Base-by-base conservation (phyloP, 2,329 filamentous ascomycete species). In the Cryoendolithus antarcticus region DNA sequence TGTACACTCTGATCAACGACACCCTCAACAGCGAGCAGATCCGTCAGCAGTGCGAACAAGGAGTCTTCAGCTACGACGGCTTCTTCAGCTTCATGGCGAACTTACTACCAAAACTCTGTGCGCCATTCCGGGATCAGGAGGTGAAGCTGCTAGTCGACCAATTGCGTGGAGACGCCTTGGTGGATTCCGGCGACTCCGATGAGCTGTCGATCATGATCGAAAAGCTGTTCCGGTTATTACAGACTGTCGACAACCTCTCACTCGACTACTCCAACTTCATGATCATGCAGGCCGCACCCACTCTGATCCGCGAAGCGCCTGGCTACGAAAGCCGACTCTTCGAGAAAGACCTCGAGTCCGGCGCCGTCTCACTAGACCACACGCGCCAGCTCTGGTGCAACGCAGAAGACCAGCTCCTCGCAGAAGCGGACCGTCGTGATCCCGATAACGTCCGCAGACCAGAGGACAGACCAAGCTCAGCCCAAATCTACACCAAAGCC, bases 261-360 rank as follows among this genome's bases (percentile, higher is more conserved):
- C 76, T 85, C 42, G 84, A 91, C 52, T 86, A 88, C 53, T 80
- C 82, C 43, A 91, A 91, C 56, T 89, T 85, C 54, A 69, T 88
- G 50, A 65, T 91, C 36, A 76, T 78, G 57, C 72, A 80, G 21
- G 77, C 78, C 0, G 80, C 80, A 2, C 81, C 82, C 0, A 74
- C 75, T 4, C 69, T 91, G 38, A 75, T 86, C 39, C 74, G 80
- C 46, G 78, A 83, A 46, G 77, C 82, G 2, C 65, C 77, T 1
- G 70, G 76, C 10, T 89, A 89, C 56, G 84, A 91, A 54, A 71
- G 76, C n/a, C 78, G 78, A 47, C 69, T 71, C 30, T 91, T 91
- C 50, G 66, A 72, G 1, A 69, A 80, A 30, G 75, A 82, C 32
- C 53, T 86, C 21, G 72, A 76, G 43, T 62, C 66, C 15, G 71